Base-by-base conservation (phyloP, 129 eudicot genomes). In the Tanacetum coccineum region DNA sequence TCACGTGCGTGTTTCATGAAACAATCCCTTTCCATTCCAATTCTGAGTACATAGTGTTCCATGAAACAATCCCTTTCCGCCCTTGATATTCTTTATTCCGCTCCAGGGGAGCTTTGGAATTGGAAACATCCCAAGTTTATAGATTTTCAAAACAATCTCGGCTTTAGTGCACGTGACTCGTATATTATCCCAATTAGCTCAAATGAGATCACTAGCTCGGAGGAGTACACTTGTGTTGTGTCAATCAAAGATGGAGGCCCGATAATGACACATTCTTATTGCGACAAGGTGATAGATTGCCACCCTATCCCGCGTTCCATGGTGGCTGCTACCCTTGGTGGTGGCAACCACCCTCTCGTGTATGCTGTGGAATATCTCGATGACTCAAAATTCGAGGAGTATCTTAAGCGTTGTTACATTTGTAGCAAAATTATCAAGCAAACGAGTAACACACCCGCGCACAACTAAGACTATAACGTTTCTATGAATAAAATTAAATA, bases 171-270 rank as follows among this genome's bases (percentile, higher is more conserved):
- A 13, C 68, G 68, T 58, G 73, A 66, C 6, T 28, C 19, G 5
- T 48, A 48, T 6, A 3, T 58, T 6, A 28, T 59, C 25, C 55
- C 72, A 14, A 55, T n/a, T 2, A 11, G 13, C 39, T n/a, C 60
- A 3, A 14, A 64, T 57, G 65, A 65, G 0, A 46, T 71, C 44
- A 58, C 58, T 12, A 18, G 22, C 2, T 66, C 64, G 2, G 58
- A 57, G 40, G 73, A 77, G 62, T 77, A 64, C 54, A 70, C 76
- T 32, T 55, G 81, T 77, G 62, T 70, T 8, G 50, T 71, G 26
- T 25, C 66, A 9, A 14, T 30, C 9, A 76, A 60, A 57, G 69
- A 67, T 19, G 69, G 57, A 4, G 17, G 40, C 28, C 26, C 64
- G 0, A 25, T 3, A 32, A 59, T 71, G 54, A 71, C 73, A 3